phyloP scores from a whole-genome alignment of 1,284 basidiomycete genomes.

The Ceratobasidium sp. region DNA sequence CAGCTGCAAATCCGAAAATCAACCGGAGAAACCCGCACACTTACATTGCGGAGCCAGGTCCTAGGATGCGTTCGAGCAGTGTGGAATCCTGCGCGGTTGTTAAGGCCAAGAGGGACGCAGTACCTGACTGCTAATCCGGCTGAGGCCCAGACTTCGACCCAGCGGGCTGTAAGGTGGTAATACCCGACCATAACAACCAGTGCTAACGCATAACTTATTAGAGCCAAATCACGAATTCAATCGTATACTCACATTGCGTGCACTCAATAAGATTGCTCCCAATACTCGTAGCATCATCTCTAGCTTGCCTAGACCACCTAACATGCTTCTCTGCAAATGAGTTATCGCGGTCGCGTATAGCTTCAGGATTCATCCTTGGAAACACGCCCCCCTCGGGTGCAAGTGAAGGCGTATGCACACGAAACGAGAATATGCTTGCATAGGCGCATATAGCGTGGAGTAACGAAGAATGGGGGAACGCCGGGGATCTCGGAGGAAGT shows the following conservation, averaged over 20 bases:
- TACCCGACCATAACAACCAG: slow-evolving; percentile 69
- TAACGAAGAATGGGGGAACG: slow-evolving; percentile 47
- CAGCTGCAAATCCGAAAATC: neutral
- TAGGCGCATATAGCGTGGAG: slow-evolving; percentile 44
- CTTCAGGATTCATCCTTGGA: neutral
- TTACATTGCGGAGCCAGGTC: slow-evolving; percentile 42
- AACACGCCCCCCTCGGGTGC: neutral
- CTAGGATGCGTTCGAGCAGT: slow-evolving; percentile 60
- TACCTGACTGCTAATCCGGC: slow-evolving; percentile 65
- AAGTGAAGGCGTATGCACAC: slow-evolving; percentile 21
- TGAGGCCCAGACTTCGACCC: slow-evolving; percentile 65
- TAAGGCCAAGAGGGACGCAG: slow-evolving; percentile 67
- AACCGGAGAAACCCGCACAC: neutral
- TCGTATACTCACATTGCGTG: slow-evolving; percentile 58
- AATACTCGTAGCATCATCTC: slow-evolving; percentile 24
- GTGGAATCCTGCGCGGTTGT: slow-evolving; percentile 70
- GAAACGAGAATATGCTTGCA: slow-evolving; percentile 40
- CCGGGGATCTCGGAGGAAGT: slow-evolving; percentile 55
- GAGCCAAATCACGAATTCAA: slow-evolving; percentile 52
- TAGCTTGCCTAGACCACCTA: slow-evolving; percentile 13
- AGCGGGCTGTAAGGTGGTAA: slow-evolving; percentile 74
- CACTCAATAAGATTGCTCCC: slow-evolving; percentile 45
- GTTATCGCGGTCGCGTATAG: slow-evolving; percentile 53
- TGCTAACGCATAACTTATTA: slow-evolving; percentile 58
- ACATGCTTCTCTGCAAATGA: slow-evolving; percentile 63